Evolutionary conservation across 176 grass and related monocot genomes (phyloP), one percentile per base, ranked within the genome.

Genomic region (Sorghum bicolor): DNA sequence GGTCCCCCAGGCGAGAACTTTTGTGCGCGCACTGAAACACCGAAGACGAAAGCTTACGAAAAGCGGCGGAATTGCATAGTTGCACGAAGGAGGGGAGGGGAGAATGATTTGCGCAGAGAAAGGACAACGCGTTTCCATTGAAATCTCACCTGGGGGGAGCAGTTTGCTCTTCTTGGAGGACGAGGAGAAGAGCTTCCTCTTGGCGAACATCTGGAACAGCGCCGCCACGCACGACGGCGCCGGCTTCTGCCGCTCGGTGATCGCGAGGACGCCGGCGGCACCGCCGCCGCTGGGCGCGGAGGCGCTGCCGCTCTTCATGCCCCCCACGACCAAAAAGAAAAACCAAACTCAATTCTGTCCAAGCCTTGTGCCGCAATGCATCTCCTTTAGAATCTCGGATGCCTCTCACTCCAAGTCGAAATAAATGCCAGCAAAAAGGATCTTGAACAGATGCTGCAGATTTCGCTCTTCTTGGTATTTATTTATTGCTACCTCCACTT

Each of bases 131-230:
- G 48, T 45, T 70, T 11, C 60, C n/a, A 16, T 37, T 9, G 74
- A 38, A 69, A 65, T 32, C 80, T 87, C 75, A 90, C 88, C 88
- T 87, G 84, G 80, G 30, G 84, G 68, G 3, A 90, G 88, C 74
- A 90, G 75, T 48, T 87, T 90, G 88, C 9, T 83, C 62, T 90
- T 90, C 68, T 63, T 90, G 68, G 88, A 83, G 39, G 88, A 83
- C 10, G 84, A 90, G 36, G 88, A 79, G 88, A 87, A 87, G 75
- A 90, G 89, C 62, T 84, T 90, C 80, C 33, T 43, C 75, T 79
- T 90, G 84, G 89, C 89, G 62, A 90, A 53, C 84, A 84, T 75
- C 84, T 90, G 89, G 80, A 90, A 90, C 31, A 90, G 84, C 68
- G 80, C 61, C 75, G 84, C 84, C 62, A 90, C 84, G 69, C 89